These are phyloP conservation scores for Phytophthora quininea DNA, from an alignment of 352 stramenopile species.

Conservation along the genomic window DNA sequence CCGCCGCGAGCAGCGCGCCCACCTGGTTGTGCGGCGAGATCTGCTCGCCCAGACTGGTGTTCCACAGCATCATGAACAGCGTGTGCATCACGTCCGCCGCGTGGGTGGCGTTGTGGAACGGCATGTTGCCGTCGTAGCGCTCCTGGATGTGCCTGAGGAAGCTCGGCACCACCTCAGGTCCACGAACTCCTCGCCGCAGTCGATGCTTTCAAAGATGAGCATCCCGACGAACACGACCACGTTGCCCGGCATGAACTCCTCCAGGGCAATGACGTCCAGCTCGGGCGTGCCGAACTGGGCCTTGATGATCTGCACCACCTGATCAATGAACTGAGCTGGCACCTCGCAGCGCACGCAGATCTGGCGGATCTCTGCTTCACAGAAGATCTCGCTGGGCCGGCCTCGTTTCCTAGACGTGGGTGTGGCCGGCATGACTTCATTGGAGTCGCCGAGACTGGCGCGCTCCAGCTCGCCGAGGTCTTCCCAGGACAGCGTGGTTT, in stretches of 20 bases:
- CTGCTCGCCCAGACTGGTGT: slow-evolving; percentile 53
- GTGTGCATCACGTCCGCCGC: slow-evolving; percentile 82
- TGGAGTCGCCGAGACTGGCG: slow-evolving; percentile 38
- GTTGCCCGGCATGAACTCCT: slow-evolving; percentile 67
- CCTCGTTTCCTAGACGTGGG: slow-evolving; percentile 58
- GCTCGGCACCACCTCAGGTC: slow-evolving; percentile 54
- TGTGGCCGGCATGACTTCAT: slow-evolving; percentile 50
- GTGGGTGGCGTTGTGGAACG: slow-evolving; percentile 86
- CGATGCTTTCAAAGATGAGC: slow-evolving; percentile 75
- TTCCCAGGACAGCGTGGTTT: slow-evolving; percentile 53
- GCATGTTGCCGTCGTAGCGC: slow-evolving; percentile 67
- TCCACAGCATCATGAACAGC: slow-evolving; percentile 75
- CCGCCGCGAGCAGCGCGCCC: slow-evolving; percentile 66
- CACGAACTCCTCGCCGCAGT: slow-evolving; percentile 55
- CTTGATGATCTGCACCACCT: slow-evolving; percentile 58
- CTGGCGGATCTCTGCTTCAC: slow-evolving; percentile 52
- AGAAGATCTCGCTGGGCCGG: slow-evolving; percentile 51
- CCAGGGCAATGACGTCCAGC: slow-evolving; percentile 74
- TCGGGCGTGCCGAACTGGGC: slow-evolving; percentile 65
- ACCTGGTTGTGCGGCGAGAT: slow-evolving; percentile 74
- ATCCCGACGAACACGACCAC: slow-evolving; percentile 73
- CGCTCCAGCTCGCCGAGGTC: slow-evolving; percentile 44
- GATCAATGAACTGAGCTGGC: slow-evolving; percentile 40
- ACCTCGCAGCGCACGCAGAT: slow-evolving; percentile 60
- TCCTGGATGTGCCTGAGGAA: slow-evolving; percentile 72